A percentile compares a stretch with the other conserved stretches of the same genome.
Conservation (phyloP, 768 basidiomycete genomes). For the Tubosaeta sp. region DNA sequence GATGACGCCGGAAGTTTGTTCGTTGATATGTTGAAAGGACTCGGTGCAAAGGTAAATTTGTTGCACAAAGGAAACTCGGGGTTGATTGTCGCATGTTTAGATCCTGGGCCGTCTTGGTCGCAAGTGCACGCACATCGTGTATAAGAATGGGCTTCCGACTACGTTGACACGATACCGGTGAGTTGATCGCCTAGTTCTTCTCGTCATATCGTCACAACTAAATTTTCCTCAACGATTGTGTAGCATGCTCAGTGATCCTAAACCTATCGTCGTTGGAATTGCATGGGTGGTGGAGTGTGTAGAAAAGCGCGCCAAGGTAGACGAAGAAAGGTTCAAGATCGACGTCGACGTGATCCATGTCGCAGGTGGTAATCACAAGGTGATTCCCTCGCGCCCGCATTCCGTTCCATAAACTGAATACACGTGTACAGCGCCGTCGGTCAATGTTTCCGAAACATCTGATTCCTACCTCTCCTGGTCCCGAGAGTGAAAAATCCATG, state of each 20-base stretch:
- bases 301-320: conserved; percentile 59
- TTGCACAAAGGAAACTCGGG: neutral
- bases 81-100: conserved; percentile 29
- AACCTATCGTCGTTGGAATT: conserved; percentile 76
- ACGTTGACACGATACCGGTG: conserved; percentile 72
- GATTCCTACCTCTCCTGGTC: conserved; percentile 28
- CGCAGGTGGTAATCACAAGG: conserved; percentile 62
- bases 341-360: conserved; percentile 57
- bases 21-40: conserved; percentile 71
- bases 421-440: conserved; percentile 56
- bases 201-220: neutral
- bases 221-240: neutral
- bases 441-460: conserved; percentile 68
- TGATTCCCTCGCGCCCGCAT: conserved; percentile 21
- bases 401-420: neutral
- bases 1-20: conserved; percentile 81
- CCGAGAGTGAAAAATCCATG: conserved; percentile 3
- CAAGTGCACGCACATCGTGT: conserved; percentile 80
- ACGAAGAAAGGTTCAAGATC: conserved; percentile 62
- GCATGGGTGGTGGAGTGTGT: conserved; percentile 88
- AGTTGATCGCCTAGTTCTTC: conserved; percentile 13
- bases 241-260: conserved; percentile 60
- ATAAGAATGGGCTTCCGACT: conserved; percentile 74
- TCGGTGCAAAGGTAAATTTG: conserved; percentile 72
- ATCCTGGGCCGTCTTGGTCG: conserved; percentile 63